Conservation (phyloP, 345 rosid genomes). For the Nephelium lappaceum region DNA sequence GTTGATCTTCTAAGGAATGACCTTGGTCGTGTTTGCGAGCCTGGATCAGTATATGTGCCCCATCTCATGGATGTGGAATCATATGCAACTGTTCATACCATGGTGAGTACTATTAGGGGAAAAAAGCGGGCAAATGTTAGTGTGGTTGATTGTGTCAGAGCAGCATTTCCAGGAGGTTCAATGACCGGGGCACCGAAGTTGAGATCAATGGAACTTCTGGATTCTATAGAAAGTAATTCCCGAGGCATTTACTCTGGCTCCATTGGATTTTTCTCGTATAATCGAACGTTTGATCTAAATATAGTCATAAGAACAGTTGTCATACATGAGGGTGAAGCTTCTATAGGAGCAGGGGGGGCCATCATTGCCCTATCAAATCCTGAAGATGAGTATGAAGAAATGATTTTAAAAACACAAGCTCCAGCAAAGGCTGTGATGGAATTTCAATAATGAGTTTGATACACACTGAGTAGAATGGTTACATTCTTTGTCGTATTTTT, state of each 20-base stretch:
- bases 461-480: neutral
- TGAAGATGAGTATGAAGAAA: slow-evolving; percentile 87
- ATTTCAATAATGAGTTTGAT: slow-evolving; percentile 26
- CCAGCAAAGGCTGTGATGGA: slow-evolving; percentile 76
- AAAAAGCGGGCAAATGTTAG: slow-evolving; percentile 57
- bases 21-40: slow-evolving; percentile 89
- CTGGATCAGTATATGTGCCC: slow-evolving; percentile 94
- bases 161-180: slow-evolving; percentile 96
- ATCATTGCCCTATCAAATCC: slow-evolving; percentile 81
- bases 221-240: slow-evolving; percentile 75
- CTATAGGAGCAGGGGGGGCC: slow-evolving; percentile 95
- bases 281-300: slow-evolving; percentile 84
- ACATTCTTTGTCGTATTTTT: neutral
- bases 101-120: slow-evolving; percentile 91
- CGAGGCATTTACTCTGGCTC: slow-evolving; percentile 95
- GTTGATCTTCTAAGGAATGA: slow-evolving; percentile 95
- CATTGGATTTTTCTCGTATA: slow-evolving; percentile 85
- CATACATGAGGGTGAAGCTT: slow-evolving; percentile 82
- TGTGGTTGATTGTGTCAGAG: slow-evolving; percentile 72
- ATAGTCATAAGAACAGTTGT: slow-evolving; percentile 89
- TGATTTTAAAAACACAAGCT: slow-evolving; percentile 80
- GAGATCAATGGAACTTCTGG: slow-evolving; percentile 88
- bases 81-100: slow-evolving; percentile 93
- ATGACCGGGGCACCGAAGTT: slow-evolving; percentile 99
- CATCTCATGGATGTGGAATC: slow-evolving; percentile 94